A percentile compares a stretch with the other conserved stretches of the same genome.
These are phyloP conservation scores for Microbotryum violaceum DNA, from an alignment of 1,284 basidiomycete genomes.

Conservation along the genomic window DNA sequence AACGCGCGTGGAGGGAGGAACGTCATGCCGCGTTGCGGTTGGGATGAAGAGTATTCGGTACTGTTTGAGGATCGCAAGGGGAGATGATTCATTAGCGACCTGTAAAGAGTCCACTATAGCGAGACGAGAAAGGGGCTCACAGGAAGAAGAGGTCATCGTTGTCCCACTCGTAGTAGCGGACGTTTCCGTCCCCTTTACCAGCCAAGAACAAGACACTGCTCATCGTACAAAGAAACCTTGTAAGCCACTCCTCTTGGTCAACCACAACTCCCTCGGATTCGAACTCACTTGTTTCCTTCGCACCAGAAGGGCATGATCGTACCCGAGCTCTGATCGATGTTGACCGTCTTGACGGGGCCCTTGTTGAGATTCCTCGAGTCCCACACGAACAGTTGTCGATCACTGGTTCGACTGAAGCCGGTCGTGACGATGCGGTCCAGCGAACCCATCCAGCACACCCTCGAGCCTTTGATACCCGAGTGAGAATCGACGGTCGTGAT, in stretches of 20 bases:
- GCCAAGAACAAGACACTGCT: conserved; percentile 71
- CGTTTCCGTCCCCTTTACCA: conserved; percentile 73
- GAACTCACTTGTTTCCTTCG: conserved; percentile 61
- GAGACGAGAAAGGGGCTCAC: neutral
- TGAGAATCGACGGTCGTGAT: conserved; percentile 80
- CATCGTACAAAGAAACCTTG: neutral
- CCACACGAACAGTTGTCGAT: conserved; percentile 82
- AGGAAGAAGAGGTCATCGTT: conserved; percentile 71
- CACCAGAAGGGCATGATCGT: conserved; percentile 97
- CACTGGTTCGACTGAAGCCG: conserved; percentile 90
- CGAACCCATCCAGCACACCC: conserved; percentile 87
- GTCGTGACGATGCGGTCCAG: conserved; percentile 82
- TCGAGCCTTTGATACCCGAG: conserved; percentile 84
- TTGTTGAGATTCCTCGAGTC: conserved; percentile 64
- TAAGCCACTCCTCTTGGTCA: neutral
- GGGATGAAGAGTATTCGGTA: conserved; percentile 78
- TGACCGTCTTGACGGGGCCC: conserved; percentile 57
- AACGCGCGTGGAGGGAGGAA: conserved; percentile 87
- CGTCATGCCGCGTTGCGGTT: conserved; percentile 92
- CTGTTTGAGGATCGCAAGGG: too few relatives aligned
- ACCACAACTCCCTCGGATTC: too few relatives aligned
- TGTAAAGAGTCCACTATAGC: too few relatives aligned
- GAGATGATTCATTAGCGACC: too few relatives aligned
- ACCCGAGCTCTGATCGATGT: conserved; percentile 79
- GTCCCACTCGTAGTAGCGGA: conserved; percentile 93